Evolutionary conservation across 495 filamentous ascomycete species (phyloP).

Genomic region (Podospora didyma): DNA sequence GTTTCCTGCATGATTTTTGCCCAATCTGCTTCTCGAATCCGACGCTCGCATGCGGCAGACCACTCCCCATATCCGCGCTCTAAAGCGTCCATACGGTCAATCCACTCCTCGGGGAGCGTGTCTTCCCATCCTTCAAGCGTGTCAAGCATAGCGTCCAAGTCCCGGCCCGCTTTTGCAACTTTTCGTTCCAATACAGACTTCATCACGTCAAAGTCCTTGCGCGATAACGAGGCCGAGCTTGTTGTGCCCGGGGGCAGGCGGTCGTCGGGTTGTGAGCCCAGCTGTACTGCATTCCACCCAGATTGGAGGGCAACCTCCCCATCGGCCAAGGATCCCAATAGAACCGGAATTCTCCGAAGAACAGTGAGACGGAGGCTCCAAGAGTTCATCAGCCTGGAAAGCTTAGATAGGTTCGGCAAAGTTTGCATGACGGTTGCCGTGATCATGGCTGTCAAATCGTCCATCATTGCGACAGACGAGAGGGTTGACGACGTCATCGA

Average conservation of each 20-base stretch:
- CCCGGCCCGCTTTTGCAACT: constrained; percentile 63
- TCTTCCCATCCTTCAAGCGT: constrained; percentile 77
- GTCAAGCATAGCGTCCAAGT: constrained; percentile 81
- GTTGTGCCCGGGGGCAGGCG: constrained; percentile 3
- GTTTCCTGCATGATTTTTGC: constrained; percentile 9
- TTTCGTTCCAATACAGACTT: constrained; percentile 61
- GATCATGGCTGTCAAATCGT: constrained; percentile 83
- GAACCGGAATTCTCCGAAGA: constrained; percentile 63
- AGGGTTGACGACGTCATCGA: constrained; percentile 42
- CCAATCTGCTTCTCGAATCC: constrained; percentile 33
- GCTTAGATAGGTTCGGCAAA: constrained; percentile 71
- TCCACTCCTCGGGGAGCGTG: constrained; percentile 80
- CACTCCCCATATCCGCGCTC: constrained; percentile 79
- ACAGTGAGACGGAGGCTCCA: constrained; percentile 78
- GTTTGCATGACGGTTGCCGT: constrained; percentile 85
- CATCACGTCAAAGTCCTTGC: constrained; percentile 58
- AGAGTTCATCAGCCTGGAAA: constrained; percentile 62
- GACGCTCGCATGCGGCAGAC: constrained; percentile 48
- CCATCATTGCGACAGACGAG: constrained; percentile 53
- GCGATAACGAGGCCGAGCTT: constrained; percentile 29
- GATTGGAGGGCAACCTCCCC: constrained; percentile 59
- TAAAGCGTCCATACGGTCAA: constrained; percentile 74
- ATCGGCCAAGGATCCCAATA: constrained; percentile 62
- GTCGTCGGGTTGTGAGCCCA: constrained; percentile 2
- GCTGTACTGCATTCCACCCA: constrained; percentile 57